phyloP scores from a whole-genome alignment of 345 rosid genomes.

The Zanthoxylum bungeanum region DNA sequence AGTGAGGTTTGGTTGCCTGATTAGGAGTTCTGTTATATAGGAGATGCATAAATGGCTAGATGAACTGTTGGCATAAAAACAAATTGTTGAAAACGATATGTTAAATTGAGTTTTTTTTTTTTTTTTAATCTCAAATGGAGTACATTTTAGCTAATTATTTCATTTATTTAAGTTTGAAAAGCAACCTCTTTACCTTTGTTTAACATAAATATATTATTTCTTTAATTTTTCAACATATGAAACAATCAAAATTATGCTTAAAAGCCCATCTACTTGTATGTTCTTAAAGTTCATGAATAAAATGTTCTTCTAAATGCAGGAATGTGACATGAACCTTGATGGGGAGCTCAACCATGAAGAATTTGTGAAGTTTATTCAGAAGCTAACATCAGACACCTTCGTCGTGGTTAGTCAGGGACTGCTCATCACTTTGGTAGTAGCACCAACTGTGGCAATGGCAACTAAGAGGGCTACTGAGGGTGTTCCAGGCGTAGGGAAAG shows the following conservation, averaged over 20 bases:
- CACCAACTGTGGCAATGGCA: conserved; percentile 87
- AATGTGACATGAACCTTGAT: conserved; percentile 68
- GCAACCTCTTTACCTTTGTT: background rate
- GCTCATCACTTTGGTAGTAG: conserved; percentile 69
- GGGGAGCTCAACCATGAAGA: conserved; percentile 76
- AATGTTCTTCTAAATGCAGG: conserved; percentile 30
- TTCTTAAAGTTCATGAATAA: background rate
- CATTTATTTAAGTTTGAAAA: too few species aligned
- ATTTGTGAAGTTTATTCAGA: conserved; percentile 64
- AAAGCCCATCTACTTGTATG: background rate
- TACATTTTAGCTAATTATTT: background rate
- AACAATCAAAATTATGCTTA: background rate
- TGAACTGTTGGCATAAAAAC: background rate
- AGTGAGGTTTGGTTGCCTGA: background rate
- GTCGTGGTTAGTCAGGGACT: conserved; percentile 76
- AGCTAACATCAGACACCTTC: conserved; percentile 58
- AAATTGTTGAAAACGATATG: background rate
- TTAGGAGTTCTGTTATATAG: background rate
- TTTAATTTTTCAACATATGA: too few species aligned
- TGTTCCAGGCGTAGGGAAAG: conserved; percentile 79
- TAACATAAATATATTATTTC: too few species aligned
- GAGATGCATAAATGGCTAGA: background rate
- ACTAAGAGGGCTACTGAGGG: conserved; percentile 86
- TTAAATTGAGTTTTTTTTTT: background rate
- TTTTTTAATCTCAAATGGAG: too few species aligned